Evolutionary conservation across 164 flowering plant genomes (phyloP), one percentile per base, ranked within the genome.

Genomic region (Macadamia integrifolia): DNA sequence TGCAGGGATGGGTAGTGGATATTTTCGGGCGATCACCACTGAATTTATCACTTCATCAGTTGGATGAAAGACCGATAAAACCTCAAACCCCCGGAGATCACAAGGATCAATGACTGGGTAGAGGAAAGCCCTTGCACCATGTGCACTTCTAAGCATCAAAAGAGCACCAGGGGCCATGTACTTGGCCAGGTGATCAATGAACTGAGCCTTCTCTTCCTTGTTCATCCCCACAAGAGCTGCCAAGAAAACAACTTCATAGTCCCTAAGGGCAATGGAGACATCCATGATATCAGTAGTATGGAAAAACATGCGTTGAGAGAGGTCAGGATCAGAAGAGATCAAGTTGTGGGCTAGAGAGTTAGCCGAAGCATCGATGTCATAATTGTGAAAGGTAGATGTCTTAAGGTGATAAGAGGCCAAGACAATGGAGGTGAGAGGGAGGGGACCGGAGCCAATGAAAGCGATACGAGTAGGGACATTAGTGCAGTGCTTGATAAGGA

Each of bases 381-480:
- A 94, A 84, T 94, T 94, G 77, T 92, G 87, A 70, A 94, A 89
- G n/a, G 72, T 1, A 29, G 98, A 72, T 50, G 52, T 28, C 6
- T 73, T 73, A 53, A 94, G 80, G 78, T 92, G 97, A 44, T 72
- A 44, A 0, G 82, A 60, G 48, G 99, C 99, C 48, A 94, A 71
- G 32, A 88, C 89, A 31, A 94, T 88, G 7, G 99, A 87, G 10
- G 97, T 87, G 6, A 92, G 91, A 0, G 98, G 99, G 12, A 92
- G 85, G 6, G 98, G 98, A 14, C 99, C 99, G 0, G 99, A 92
- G 6, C 98, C 99, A 40, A 95, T 70, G 55, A 95, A 95, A 67
- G 99, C 97, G n/a, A 94, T 67, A 8, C 73, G 80, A 57, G 12
- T 74, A 9, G 96, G 98, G 62, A 58, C 66, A 17, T 73, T 68